Base-by-base conservation (phyloP, 1,139 yeast genomes). In the Saccharomyces pastorianus region DNA sequence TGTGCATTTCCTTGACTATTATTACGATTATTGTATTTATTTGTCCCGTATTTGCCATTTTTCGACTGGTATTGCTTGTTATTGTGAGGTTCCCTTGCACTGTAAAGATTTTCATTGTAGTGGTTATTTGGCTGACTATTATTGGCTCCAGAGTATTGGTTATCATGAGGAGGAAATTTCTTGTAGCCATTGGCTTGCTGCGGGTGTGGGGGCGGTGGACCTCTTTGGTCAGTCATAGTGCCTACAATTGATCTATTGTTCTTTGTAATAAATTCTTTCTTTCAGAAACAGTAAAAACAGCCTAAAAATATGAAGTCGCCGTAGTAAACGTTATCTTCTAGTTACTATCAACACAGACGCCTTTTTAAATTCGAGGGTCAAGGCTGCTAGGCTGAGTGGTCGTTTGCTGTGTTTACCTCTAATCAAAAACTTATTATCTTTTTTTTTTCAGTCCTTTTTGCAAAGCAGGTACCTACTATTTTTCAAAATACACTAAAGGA, bases 1-100 rank as follows among this genome's bases (percentile, higher is more conserved):
- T 27, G 31, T 9, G 28, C 8, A 23, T 31, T 46, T 7, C 31
- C 38, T 34, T 31, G 27, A 17, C 47, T 17, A 14, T 44, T 17
- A 23, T 50, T 44, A 23, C 31, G 20, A 23, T 28, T 27, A 34
- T 11, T 41, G 47, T 50, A 23, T 46, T 27, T 46, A 6, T 23
- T 48, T 11, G 46, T 20, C 13, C 38, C 28, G n/a, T 31, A 25
- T 25, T 42, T 38, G 26, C 32, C 41, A 17, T 50, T 29, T 25
- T 49, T 52, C 11, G 50, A 20, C 31, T 48, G 50, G 46, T 48
- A 48, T 11, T 26, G 50, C 17, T 46, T 52, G 49, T 38, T 53
- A 42, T 48, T 46, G 38, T 52, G 53, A 34, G 52, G 41, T n/a
- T 47, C 52, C 29, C 49, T 54, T 44, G 48, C 31, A 23, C 48